These are phyloP conservation scores for Globisporangium takayamanum DNA, from an alignment of 352 stramenopile genomes.

Conservation along the genomic window DNA sequence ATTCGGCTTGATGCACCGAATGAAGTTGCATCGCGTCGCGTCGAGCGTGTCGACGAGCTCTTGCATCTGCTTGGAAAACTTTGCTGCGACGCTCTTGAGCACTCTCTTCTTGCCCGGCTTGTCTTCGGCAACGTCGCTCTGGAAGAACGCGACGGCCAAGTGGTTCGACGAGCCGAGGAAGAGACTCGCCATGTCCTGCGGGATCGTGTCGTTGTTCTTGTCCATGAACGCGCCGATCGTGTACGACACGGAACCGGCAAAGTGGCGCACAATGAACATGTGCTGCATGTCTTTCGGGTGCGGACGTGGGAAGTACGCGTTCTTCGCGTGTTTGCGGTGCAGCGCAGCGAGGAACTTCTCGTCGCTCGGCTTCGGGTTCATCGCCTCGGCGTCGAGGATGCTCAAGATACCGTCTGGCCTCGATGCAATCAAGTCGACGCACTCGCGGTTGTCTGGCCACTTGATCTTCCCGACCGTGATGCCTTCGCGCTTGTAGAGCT, in stretches of 20 bases:
- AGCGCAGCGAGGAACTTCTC: conserved; percentile 81
- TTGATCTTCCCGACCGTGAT: conserved; percentile 88
- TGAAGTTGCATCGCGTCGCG: conserved; percentile 83
- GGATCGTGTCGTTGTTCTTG: conserved; percentile 90
- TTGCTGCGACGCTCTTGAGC: conserved; percentile 57
- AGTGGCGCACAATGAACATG: conserved; percentile 89
- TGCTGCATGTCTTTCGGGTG: conserved; percentile 88
- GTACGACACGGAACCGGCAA: conserved; percentile 86
- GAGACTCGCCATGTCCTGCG: conserved; percentile 74
- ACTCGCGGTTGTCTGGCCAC: conserved; percentile 90
- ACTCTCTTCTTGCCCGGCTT: conserved; percentile 72
- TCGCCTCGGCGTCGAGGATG: conserved; percentile 82
- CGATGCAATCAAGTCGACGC: conserved; percentile 83
- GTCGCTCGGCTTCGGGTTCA: conserved; percentile 87
- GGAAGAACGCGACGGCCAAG: conserved; percentile 62
- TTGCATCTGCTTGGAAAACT: conserved; percentile 77
- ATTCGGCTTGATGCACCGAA: conserved; percentile 89
- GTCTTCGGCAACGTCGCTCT: conserved; percentile 40
- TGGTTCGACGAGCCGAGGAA: conserved; percentile 68
- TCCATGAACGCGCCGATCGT: conserved; percentile 87
- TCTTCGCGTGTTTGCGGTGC: conserved; percentile 80
- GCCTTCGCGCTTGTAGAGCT: conserved; percentile 87
- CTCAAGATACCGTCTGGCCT: conserved; percentile 79
- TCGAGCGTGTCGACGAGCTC: conserved; percentile 75
- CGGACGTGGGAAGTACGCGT: conserved; percentile 78